A percentile compares a stretch with the other conserved stretches of the same genome.
These are phyloP conservation scores for Oenanthe sinensis DNA, from an alignment of 129 eudicot species.

Conservation along the genomic window DNA sequence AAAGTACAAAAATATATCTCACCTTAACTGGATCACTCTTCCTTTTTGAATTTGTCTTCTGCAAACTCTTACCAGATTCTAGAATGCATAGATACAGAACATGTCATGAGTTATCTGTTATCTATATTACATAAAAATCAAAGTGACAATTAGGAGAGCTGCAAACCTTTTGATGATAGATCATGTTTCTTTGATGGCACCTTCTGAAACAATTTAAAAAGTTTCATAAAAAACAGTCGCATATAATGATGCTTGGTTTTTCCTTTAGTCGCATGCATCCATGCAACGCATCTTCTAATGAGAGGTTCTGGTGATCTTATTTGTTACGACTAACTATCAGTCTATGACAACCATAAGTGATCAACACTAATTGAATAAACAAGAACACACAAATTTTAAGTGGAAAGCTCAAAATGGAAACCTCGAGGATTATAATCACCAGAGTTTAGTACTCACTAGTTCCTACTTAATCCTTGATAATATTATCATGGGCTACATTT, in stretches of 20 bases:
- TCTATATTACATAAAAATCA: constrained; percentile 8
- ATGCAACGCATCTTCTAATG: not conserved
- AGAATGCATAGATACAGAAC: constrained; percentile 11
- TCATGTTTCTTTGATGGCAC: constrained; percentile 19
- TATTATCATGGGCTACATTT: not conserved
- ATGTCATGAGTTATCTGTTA: not conserved
- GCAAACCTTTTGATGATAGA: constrained; percentile 36
- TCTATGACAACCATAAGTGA: not conserved
- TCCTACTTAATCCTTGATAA: not conserved
- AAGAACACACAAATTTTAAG: not conserved
- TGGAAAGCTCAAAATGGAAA: not conserved
- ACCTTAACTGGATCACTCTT: constrained; percentile 29
- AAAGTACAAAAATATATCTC: constrained; percentile 6
- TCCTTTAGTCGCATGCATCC: not conserved
- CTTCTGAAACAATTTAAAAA: constrained; percentile 34
- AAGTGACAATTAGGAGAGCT: constrained; percentile 12
- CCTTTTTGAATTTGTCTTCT: constrained; percentile 17
- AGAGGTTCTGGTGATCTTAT: not conserved
- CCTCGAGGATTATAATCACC: not conserved
- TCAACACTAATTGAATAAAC: not conserved
- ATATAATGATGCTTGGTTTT: constrained; percentile 4
- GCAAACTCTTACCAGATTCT: constrained; percentile 28
- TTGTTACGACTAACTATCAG: not conserved
- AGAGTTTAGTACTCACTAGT: not conserved
- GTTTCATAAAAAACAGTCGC: not conserved